Evolutionary conservation across 306 rosid species (phyloP).

Genomic region (Cucumis hystrix): DNA sequence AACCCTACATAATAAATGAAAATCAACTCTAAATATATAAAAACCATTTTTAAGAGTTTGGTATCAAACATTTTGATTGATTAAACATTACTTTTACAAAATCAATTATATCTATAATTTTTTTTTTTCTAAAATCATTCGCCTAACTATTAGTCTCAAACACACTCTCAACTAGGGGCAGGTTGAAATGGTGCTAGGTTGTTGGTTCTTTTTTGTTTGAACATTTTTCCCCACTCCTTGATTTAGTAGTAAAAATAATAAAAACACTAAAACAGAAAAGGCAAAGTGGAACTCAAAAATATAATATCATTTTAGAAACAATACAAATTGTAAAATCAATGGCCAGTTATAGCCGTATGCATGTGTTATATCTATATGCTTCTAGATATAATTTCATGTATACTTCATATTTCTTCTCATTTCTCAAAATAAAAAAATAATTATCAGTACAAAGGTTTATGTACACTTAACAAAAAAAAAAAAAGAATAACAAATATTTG

Average conservation of each 20-base stretch:
- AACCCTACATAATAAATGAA: no score
- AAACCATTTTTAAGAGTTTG: no score
- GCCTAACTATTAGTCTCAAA: no score
- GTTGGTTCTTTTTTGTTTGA: no score
- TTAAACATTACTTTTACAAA: no score
- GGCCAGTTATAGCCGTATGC: not conserved
- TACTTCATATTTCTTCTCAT: not conserved
- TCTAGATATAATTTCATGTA: not conserved
- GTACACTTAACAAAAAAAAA: not conserved
- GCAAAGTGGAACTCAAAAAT: not conserved
- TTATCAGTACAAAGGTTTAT: not conserved
- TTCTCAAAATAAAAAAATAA: not conserved
- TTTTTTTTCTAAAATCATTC: no score
- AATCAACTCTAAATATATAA: no score
- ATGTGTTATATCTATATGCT: not conserved
- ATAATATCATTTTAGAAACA: not conserved
- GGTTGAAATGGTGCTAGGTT: no score
- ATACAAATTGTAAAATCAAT: not conserved
- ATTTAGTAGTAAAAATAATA: not conserved
- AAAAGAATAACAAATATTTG: constrained; percentile 5
- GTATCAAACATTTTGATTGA: no score
- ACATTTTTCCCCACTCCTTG: no score
- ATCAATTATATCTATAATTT: no score
- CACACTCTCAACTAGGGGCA: no score
- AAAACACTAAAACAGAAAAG: not conserved